A percentile compares a stretch with the other conserved stretches of the same genome.
phyloP scores from a whole-genome alignment of 345 rosid genomes.

The Psidium guajava region DNA sequence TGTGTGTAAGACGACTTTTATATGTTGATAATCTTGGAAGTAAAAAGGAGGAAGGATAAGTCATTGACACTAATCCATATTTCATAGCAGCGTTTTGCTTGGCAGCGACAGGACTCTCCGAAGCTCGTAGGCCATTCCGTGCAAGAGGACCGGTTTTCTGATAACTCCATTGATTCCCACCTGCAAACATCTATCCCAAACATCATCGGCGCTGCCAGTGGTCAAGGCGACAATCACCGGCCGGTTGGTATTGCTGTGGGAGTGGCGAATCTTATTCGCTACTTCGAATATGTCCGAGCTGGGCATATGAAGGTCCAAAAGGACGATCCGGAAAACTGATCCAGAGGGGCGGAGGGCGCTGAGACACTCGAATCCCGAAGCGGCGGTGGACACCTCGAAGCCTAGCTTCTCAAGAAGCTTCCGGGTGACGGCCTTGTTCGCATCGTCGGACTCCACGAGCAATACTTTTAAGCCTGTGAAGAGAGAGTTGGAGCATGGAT shows the following conservation, averaged over 20 bases:
- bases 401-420: conserved; percentile 82
- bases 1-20: neutral
- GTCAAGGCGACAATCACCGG: conserved; percentile 65
- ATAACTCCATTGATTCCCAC: conserved; percentile 75
- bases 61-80: neutral
- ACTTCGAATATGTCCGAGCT: conserved; percentile 84
- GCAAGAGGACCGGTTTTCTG: conserved; percentile 56
- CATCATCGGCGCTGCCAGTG: conserved; percentile 38
- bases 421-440: conserved; percentile 66
- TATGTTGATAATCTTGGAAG: neutral
- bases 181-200: conserved; percentile 57
- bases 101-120: conserved; percentile 49
- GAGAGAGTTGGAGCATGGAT: conserved; percentile 41
- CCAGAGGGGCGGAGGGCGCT: conserved; percentile 31
- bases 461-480: conserved; percentile 66
- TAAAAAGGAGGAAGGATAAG: neutral
- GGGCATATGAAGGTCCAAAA: conserved; percentile 75
- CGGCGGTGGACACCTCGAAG: conserved; percentile 53
- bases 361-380: conserved; percentile 76
- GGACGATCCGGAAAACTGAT: conserved; percentile 45
- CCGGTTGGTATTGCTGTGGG: conserved; percentile 39
- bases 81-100: conserved; percentile 22
- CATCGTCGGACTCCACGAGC: conserved; percentile 60
- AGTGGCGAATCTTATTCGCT: conserved; percentile 57
- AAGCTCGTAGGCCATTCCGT: conserved; percentile 63